These are phyloP conservation scores for Microbotryum violaceum DNA, from an alignment of 1,284 basidiomycete species.

Conservation along the genomic window DNA sequence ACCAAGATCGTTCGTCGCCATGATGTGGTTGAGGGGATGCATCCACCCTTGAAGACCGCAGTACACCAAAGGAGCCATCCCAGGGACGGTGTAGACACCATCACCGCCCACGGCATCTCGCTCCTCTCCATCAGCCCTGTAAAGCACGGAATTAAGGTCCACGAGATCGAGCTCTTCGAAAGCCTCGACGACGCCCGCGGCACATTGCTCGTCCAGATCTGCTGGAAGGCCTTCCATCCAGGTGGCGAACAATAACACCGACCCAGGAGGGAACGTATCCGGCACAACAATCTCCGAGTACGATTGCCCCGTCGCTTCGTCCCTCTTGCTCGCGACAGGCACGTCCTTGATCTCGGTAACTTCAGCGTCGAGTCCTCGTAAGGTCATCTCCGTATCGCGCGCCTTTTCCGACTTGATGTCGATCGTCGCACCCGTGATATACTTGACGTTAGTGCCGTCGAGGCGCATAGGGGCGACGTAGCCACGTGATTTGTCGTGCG, in stretches of 20 bases:
- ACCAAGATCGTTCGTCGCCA: constrained; percentile 80
- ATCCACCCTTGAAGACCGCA: constrained; percentile 96
- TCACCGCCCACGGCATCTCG: constrained; percentile 56
- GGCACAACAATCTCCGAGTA: constrained; percentile 61
- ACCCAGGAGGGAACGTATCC: constrained; percentile 80
- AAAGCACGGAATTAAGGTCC: constrained; percentile 74
- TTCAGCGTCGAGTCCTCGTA: constrained; percentile 62
- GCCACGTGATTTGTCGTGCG: background rate
- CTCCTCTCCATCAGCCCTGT: constrained; percentile 83
- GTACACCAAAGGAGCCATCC: constrained; percentile 65
- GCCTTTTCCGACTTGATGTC: constrained; percentile 58
- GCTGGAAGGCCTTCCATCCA: constrained; percentile 59
- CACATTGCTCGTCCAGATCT: constrained; percentile 62
- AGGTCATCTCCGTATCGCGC: constrained; percentile 51
- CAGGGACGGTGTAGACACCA: constrained; percentile 72
- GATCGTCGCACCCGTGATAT: constrained; percentile 68
- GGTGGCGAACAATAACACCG: constrained; percentile 82
- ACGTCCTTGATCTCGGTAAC: constrained; percentile 2
- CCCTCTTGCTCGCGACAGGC: constrained; percentile 44
- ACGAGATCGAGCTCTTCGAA: constrained; percentile 70
- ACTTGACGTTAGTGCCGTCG: constrained; percentile 65
- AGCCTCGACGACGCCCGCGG: constrained; percentile 58
- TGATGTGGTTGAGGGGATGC: constrained; percentile 70
- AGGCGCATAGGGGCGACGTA: constrained; percentile 75
- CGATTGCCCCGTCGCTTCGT: constrained; percentile 58